Conservation (phyloP, 371 early-diverging fungal genomes). For the Sporodiniella umbellata region DNA sequence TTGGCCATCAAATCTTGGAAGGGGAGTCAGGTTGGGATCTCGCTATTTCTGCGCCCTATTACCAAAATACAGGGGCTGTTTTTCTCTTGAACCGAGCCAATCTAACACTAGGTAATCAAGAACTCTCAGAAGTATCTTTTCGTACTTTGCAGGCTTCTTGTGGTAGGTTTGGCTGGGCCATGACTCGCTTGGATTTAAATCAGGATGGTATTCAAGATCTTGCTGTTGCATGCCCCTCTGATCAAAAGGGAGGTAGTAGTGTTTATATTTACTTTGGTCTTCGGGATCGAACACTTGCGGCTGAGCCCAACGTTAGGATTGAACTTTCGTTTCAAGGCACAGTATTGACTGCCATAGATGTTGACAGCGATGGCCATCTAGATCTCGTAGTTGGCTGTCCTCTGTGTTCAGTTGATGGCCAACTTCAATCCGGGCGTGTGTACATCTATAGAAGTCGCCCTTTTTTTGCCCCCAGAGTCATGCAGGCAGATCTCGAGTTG, state of each 20-base stretch:
- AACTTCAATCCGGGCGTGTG: slow-evolving; percentile 35
- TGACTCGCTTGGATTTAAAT: slow-evolving; percentile 77
- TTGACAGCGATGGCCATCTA: slow-evolving; percentile 60
- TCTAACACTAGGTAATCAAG: background rate
- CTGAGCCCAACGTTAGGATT: slow-evolving; percentile 41
- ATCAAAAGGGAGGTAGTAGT: slow-evolving; percentile 25
- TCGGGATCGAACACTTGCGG: slow-evolving; percentile 35
- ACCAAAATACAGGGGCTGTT: slow-evolving; percentile 61
- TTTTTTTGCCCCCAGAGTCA: background rate
- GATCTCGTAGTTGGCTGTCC: slow-evolving; percentile 78
- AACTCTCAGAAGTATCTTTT: slow-evolving; percentile 22
- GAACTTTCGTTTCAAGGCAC: slow-evolving; percentile 38
- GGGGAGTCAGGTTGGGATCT: slow-evolving; percentile 73
- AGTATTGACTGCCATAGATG: slow-evolving; percentile 55
- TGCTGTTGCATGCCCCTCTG: slow-evolving; percentile 69
- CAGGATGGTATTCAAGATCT: slow-evolving; percentile 86
- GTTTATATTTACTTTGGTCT: slow-evolving; percentile 76
- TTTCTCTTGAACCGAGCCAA: slow-evolving; percentile 39
- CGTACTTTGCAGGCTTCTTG: slow-evolving; percentile 29
- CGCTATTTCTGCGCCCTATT: slow-evolving; percentile 75
- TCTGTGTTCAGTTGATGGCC: slow-evolving; percentile 26
- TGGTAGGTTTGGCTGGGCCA: slow-evolving; percentile 75
- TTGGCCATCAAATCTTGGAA: slow-evolving; percentile 61
- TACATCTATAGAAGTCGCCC: slow-evolving; percentile 19
- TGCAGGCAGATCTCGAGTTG: slow-evolving; percentile 12